Percentiles rank a stretch among this genome's conserved stretches.
phyloP scores from a whole-genome alignment of 2,329 filamentous ascomycete genomes.

The Pseudocercospora macadamiae region DNA sequence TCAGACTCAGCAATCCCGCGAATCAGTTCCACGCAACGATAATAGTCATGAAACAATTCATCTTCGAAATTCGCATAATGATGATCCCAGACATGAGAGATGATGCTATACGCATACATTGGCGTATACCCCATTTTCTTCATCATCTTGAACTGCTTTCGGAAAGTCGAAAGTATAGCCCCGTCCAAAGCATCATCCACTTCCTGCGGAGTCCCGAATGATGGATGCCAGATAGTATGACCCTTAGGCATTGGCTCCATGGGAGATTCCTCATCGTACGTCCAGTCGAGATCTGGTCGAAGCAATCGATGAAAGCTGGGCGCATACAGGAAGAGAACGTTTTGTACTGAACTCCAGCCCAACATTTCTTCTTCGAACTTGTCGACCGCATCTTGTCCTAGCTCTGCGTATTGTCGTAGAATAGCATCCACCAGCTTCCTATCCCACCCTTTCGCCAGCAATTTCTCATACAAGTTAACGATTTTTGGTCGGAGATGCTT shows the following conservation, averaged over 20 bases:
- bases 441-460: constrained; percentile 9
- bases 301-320: background rate
- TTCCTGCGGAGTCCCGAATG: background rate
- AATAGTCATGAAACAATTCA: background rate
- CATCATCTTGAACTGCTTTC: too few species aligned
- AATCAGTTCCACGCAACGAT: background rate
- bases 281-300: background rate
- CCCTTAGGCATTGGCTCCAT: too few species aligned
- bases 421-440: constrained; percentile 2
- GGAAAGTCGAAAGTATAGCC: too few species aligned
- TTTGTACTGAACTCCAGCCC: background rate
- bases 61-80: background rate
- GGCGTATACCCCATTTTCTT: background rate
- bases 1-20: background rate
- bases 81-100: background rate
- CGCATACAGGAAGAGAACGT: background rate
- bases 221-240: background rate
- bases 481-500: background rate
- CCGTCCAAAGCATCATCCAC: too few species aligned
- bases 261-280: background rate
- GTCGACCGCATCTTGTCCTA: background rate
- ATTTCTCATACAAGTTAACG: background rate
- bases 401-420: background rate
- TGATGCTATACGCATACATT: constrained; percentile 5
- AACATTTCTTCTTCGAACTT: background rate